A percentile compares a stretch with the other conserved stretches of the same genome.
Evolutionary conservation across 305 asterid species (phyloP).

Genomic region (Solanum chacoense): DNA sequence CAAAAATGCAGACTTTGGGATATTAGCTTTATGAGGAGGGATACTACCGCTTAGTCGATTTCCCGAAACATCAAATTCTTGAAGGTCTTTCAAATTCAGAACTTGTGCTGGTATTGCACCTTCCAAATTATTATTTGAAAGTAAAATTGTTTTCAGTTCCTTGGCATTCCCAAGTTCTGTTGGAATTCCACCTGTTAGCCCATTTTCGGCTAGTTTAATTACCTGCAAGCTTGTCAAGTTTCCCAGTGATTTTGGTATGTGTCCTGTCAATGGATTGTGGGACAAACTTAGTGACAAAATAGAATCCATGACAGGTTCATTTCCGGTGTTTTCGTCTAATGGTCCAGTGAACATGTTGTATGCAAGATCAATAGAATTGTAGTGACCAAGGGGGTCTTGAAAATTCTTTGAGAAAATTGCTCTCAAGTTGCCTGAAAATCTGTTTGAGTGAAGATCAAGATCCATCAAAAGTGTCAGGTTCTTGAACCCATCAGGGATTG

Average conservation of each 20-base stretch:
- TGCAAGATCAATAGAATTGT: slow-evolving; percentile 39
- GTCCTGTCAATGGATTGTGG: slow-evolving; percentile 37
- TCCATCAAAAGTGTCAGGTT: slow-evolving; percentile 31
- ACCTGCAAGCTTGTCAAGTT: slow-evolving; percentile 11
- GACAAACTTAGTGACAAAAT: slow-evolving; percentile 34
- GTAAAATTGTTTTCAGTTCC: slow-evolving; percentile 16
- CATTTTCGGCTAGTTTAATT: slow-evolving; percentile 24
- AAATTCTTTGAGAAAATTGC: slow-evolving; percentile 22
- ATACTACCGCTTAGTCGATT: slow-evolving; percentile 46
- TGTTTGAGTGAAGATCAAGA: slow-evolving; percentile 62
- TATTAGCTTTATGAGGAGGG: slow-evolving; percentile 31
- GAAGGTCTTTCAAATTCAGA: slow-evolving; percentile 34
- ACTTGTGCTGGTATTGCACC: slow-evolving; percentile 43
- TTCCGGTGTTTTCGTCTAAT: slow-evolving; percentile 27
- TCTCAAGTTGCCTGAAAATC: slow-evolving; percentile 26
- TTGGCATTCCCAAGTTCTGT: slow-evolving; percentile 26
- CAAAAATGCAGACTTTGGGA: slow-evolving; percentile 36
- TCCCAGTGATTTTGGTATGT: slow-evolving; percentile 43
- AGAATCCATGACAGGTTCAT: slow-evolving; percentile 16
- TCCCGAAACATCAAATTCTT: slow-evolving; percentile 32
- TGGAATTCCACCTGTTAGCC: slow-evolving; percentile 40
- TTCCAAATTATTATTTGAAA: slow-evolving; percentile 34
- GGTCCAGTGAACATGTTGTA: slow-evolving; percentile 32
- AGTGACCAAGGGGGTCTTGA: slow-evolving; percentile 27
- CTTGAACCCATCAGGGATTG: slow-evolving; percentile 37